Evolutionary conservation across 768 basidiomycete genomes (phyloP).

Genomic region (Naganishia friedmannii): DNA sequence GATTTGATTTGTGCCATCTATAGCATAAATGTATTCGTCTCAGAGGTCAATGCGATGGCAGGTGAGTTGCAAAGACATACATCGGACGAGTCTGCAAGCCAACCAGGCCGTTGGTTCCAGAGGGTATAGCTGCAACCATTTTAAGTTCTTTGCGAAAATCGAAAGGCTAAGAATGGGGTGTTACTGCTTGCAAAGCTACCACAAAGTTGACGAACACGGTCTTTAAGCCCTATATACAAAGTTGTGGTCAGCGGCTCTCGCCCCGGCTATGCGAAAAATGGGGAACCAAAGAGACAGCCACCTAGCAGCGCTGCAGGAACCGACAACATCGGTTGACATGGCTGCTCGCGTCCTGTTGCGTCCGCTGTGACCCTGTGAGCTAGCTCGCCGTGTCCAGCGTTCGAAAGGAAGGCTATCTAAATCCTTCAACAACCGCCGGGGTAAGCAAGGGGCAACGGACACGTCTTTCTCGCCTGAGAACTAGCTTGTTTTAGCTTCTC

Average conservation of each 20-base stretch:
- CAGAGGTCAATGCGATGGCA: background rate
- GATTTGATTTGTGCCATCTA: constrained; percentile 31
- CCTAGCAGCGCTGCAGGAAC: background rate
- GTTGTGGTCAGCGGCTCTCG: background rate
- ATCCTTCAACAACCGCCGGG: constrained; percentile 15
- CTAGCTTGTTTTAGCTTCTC: background rate
- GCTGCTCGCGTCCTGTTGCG: background rate
- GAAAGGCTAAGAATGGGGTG: no score
- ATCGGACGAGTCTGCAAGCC: constrained; percentile 20
- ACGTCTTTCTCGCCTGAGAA: background rate
- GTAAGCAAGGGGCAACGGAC: constrained; percentile 22
- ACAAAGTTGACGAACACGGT: no score
- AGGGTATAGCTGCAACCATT: constrained; percentile 28
- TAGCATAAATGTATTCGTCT: background rate
- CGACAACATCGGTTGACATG: no score
- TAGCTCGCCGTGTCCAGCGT: background rate
- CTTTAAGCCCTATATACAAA: background rate
- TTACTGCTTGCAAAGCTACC: no score
- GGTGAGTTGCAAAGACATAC: background rate
- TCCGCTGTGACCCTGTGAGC: background rate
- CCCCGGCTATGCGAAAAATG: constrained; percentile 9
- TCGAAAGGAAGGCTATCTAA: constrained; percentile 10
- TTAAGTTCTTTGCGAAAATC: background rate
- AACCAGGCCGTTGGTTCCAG: constrained; percentile 19
- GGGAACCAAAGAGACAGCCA: constrained; percentile 5